Base-by-base conservation (phyloP, 176 grass and related monocot genomes). In the Pharus latifolius region DNA sequence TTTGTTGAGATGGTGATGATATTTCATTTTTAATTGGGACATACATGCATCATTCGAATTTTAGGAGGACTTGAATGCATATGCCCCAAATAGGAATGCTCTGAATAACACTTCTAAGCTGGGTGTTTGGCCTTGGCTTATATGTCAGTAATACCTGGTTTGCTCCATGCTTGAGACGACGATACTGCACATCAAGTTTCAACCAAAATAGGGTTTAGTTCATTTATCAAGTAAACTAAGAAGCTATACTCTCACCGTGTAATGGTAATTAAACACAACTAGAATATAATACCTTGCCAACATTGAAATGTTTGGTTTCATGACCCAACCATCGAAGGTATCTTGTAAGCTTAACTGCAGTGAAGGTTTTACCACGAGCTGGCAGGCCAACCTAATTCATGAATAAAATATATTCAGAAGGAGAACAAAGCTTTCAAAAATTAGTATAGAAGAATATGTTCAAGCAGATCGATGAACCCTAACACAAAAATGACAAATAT, bases 301-400 rank as follows among this genome's bases (percentile, higher is more conserved):
- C 84, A 45, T 99, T 99, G 78, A 99, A 99, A 81, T 99, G 90
- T 55, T 87, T 94, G 69, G 95, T 99, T 85, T 99, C 90, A 61
- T 99, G 95, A 49, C 95, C 95, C 58, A 99, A 80, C 95, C 95
- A 99, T 80, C 95, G 76, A 46, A 99, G 82, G 76, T 99, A 99
- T 75, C 95, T 91, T 76, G 95, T 94, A 73, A 99, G 95, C 83
- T 99, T 99, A 82, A 72, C 87, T 12, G 95, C 95, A 20, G 95
- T 94, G 73, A 99, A 99, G 18, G 95, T 99, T 80, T 99, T 99
- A 68, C 95, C 95, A 66, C 95, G 87, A 78, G 90, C 87, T 65
- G 90, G 95, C 64, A 99, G 82, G 76, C 95, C 95, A 73, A 94
- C 95, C 95, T 99, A 65, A 68, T 83, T 61, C 47, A 60, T 25